Evolutionary conservation across 2,329 filamentous ascomycete genomes (phyloP).

Genomic region (Alternaria angustiovoidea): DNA sequence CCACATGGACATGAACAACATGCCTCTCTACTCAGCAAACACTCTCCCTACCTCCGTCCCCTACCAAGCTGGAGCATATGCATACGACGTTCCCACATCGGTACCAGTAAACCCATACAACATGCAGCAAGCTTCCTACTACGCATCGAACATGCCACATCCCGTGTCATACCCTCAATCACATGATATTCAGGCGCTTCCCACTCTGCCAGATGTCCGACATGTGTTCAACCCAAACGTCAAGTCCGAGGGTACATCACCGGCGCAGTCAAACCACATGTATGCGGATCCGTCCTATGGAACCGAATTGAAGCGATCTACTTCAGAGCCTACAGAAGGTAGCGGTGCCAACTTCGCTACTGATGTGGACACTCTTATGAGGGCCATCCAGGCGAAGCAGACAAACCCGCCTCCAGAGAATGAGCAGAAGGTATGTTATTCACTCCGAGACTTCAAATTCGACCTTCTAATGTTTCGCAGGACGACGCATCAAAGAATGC

Average conservation of each 20-base stretch:
- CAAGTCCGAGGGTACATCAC: constrained; percentile 55
- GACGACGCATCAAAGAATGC: constrained; percentile 36
- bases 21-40: constrained; percentile 46
- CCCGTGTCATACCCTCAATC: constrained; percentile 36
- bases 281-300: constrained; percentile 47
- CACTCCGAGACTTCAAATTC: too few species aligned
- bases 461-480: constrained; percentile 23
- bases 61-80: constrained; percentile 48
- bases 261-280: constrained; percentile 51
- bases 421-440: constrained; percentile 44
- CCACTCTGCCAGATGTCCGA: constrained; percentile 40
- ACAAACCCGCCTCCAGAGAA: constrained; percentile 48
- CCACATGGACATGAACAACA: constrained; percentile 44
- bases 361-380: constrained; percentile 87
- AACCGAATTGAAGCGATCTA: constrained; percentile 55
- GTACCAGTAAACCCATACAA: constrained; percentile 48
- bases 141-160: constrained; percentile 37
- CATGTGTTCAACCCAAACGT: constrained; percentile 48
- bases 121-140: constrained; percentile 45
- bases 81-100: constrained; percentile 40
- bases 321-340: constrained; percentile 52
- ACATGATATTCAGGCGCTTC: constrained; percentile 33
- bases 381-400: constrained; percentile 77
- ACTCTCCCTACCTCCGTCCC: constrained; percentile 41
- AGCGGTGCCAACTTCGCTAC: constrained; percentile 74